Evolutionary conservation across 257 asterid genomes (phyloP).

Genomic region (Linderniella brevidens): DNA sequence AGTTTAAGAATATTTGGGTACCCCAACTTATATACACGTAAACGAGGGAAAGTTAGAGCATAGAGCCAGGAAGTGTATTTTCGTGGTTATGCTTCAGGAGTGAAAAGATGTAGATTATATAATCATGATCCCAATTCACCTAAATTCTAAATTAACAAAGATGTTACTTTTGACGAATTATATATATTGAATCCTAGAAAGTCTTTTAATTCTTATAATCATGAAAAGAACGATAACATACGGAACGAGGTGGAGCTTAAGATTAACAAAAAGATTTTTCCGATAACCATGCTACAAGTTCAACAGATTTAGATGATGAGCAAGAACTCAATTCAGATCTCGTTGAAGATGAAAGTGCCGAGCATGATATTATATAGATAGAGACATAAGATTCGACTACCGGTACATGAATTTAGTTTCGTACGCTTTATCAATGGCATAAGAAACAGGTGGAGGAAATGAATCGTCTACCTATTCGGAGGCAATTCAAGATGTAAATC

Average conservation of each 20-base stretch:
- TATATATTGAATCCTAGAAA: too few species aligned
- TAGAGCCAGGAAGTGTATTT: background rate
- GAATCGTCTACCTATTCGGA: background rate
- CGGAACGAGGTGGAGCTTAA: background rate
- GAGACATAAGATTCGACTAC: background rate
- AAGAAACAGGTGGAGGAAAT: background rate
- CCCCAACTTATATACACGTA: constrained; percentile 1
- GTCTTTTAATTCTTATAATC: too few species aligned
- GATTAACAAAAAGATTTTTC: too few species aligned
- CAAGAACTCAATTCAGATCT: background rate
- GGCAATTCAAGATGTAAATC: background rate
- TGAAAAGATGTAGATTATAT: too few species aligned
- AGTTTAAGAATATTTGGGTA: constrained; percentile 1
- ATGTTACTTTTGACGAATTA: background rate
- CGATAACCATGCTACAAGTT: background rate
- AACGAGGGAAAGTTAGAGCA: constrained; percentile 3
- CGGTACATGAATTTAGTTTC: background rate
- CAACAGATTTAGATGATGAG: background rate
- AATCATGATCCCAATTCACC: too few species aligned
- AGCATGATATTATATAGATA: background rate
- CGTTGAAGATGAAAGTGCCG: background rate
- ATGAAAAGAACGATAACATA: background rate
- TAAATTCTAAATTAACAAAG: too few species aligned
- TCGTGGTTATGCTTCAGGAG: too few species aligned
- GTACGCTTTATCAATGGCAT: background rate